Percentiles rank a stretch among this genome's conserved stretches.
These are phyloP conservation scores for Anisodus tanguticus DNA, from an alignment of 257 asterid genomes.

Conservation along the genomic window DNA sequence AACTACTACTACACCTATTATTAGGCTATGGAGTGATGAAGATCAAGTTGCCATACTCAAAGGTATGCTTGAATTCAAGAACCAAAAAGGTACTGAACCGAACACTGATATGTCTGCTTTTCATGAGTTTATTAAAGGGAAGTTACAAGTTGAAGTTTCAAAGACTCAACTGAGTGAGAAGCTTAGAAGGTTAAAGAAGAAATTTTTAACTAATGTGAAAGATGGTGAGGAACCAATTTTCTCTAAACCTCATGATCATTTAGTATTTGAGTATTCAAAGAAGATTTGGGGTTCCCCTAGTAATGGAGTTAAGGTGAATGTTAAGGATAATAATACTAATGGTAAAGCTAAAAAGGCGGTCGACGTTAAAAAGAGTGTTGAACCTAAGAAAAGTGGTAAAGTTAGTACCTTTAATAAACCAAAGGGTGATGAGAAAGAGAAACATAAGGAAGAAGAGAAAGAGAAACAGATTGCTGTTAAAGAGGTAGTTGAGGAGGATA, in stretches of 20 bases:
- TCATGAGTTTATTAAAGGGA: conserved; percentile 47
- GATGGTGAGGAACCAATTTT: conserved; percentile 49
- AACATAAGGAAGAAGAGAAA: conserved; percentile 15
- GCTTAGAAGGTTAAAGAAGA: conserved; percentile 52
- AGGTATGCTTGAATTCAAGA: conserved; percentile 55
- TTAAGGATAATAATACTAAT: conserved; percentile 14
- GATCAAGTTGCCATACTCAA: conserved; percentile 58
- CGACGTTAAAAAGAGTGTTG: conserved; percentile 10
- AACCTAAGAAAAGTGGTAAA: conserved; percentile 19
- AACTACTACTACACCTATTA: conserved; percentile 24
- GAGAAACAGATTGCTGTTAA: neutral
- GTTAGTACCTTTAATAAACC: neutral
- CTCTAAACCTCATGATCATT: conserved; percentile 50
- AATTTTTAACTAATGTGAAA: conserved; percentile 45
- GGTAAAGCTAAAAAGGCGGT: conserved; percentile 23
- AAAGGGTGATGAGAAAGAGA: conserved; percentile 10
- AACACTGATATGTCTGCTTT: conserved; percentile 49
- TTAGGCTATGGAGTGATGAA: conserved; percentile 57
- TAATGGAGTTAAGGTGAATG: conserved; percentile 27
- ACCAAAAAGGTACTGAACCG: conserved; percentile 42
- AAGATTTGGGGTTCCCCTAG: conserved; percentile 52
- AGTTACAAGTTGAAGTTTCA: conserved; percentile 42
- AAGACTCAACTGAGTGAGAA: conserved; percentile 53
- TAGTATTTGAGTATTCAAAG: conserved; percentile 48
- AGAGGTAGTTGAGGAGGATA: conserved; percentile 32